Percentiles rank a stretch among this genome's conserved stretches.
Evolutionary conservation across 306 rosid species (phyloP).

Genomic region (Canavalia ensiformis): DNA sequence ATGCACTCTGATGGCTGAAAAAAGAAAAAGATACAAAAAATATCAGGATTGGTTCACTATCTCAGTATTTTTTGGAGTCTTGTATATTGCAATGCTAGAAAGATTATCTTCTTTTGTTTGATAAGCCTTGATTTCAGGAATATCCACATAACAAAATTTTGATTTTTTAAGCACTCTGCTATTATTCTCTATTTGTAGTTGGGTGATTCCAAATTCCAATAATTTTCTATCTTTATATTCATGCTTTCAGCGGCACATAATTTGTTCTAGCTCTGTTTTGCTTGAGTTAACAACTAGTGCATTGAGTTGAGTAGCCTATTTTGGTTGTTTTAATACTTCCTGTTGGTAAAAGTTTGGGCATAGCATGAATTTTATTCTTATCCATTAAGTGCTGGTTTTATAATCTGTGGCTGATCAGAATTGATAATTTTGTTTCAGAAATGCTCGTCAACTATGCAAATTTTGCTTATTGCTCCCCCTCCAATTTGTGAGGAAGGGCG

Average conservation of each 20-base stretch:
- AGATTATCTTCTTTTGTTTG: slow-evolving; percentile 35
- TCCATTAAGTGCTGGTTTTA: slow-evolving; percentile 20
- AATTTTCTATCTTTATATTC: not conserved
- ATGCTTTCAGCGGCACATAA: slow-evolving; percentile 23
- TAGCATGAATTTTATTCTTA: not conserved
- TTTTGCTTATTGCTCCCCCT: slow-evolving; percentile 89
- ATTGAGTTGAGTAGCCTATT: slow-evolving; percentile 6
- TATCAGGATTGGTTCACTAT: slow-evolving; percentile 17
- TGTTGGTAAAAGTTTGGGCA: not conserved
- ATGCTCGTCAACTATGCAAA: slow-evolving; percentile 65
- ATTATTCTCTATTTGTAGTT: not conserved
- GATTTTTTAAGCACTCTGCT: slow-evolving; percentile 4
- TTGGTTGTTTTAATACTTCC: slow-evolving; percentile 4
- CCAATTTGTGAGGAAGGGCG: slow-evolving; percentile 90
- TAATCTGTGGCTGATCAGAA: slow-evolving; percentile 32
- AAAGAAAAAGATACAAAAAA: not conserved
- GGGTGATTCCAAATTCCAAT: not conserved
- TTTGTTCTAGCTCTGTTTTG: slow-evolving; percentile 37
- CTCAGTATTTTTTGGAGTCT: slow-evolving; percentile 34
- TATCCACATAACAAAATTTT: slow-evolving; percentile 1
- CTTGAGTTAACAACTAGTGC: slow-evolving; percentile 7
- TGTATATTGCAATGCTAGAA: slow-evolving; percentile 7
- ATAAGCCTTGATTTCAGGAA: not conserved
- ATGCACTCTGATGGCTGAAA: not conserved
- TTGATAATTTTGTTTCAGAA: slow-evolving; percentile 67